These are phyloP conservation scores for Chlorella sp. DNA, from an alignment of 139 green algal genomes.

Conservation along the genomic window DNA sequence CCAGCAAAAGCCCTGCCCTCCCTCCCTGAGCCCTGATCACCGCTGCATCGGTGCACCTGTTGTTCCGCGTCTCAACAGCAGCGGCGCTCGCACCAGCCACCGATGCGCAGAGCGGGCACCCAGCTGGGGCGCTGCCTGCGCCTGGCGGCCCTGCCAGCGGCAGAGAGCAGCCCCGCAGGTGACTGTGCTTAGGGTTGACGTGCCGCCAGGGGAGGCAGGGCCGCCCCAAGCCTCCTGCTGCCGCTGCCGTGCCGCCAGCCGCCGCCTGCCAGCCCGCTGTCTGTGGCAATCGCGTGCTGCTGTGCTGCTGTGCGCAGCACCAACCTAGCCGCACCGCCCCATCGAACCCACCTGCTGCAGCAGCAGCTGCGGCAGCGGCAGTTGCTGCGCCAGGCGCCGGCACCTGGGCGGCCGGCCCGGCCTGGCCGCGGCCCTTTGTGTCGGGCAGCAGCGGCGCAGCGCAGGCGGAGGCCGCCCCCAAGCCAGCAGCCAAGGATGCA, in stretches of 20 bases:
- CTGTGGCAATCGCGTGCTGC: no score
- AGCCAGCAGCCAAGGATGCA: neutral
- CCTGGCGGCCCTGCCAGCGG: constrained; percentile 1
- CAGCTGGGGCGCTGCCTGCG: neutral
- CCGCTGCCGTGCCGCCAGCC: no score
- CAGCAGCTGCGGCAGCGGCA: constrained; percentile 1
- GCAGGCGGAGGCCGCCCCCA: neutral
- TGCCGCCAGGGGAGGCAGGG: no score
- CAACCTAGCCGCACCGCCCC: no score
- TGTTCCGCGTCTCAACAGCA: neutral
- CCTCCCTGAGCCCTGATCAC: no score
- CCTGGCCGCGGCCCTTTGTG: neutral
- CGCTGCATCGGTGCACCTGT: neutral
- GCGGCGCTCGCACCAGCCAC: no score
- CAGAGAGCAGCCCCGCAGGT: neutral
- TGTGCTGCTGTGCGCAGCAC: no score
- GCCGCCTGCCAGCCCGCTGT: no score
- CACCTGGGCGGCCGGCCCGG: no score
- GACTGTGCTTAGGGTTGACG: neutral
- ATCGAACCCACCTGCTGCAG: no score
- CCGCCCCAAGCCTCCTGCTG: no score
- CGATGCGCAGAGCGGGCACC: constrained; percentile 1
- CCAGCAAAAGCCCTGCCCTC: no score
- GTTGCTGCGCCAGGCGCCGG: neutral
- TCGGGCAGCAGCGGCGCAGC: neutral